Evolutionary conservation across 169 alveolate genomes (phyloP), one percentile per base, ranked within the genome.

Genomic region (Eimeria falciformis): DNA sequence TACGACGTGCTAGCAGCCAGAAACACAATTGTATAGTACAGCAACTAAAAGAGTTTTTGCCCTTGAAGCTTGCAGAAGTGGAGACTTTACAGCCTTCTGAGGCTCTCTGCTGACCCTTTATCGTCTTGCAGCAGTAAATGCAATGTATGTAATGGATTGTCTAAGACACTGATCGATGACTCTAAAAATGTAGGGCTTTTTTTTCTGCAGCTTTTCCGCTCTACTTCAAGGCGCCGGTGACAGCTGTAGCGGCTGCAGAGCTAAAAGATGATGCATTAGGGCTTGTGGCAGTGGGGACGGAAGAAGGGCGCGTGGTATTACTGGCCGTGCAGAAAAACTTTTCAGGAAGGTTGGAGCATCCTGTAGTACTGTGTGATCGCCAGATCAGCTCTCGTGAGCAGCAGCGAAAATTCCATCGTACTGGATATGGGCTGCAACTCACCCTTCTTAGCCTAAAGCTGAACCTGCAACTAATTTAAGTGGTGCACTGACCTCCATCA

Each of bases 181-280:
- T 53, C 3, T 53, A 0, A 21, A 1, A 53, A 53, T 53, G 25
- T 53, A 21, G 17, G 65, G 65, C 65, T 45, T 6, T 65, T 1
- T 4, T 21, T 79, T 68, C 53, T 79, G 88, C 88, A 79, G 88
- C 75, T 0, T 55, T 79, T 53, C 88, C 88, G 18, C 11, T 79
- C 25, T 79, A 79, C 88, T 79, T 79, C 27, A 79, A 79, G 88
- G 45, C 88, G 27, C 55, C 88, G 14, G 46, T 79, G 0, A 79
- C 88, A 33, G 88, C 88, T 4, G 88, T 79, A 11, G 88, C 88
- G 17, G 88, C 88, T 9, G 71, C 75, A 47, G 55, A 43, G 23
- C 47, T 50, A 29, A 14, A 23, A 40, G 88, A 50, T 2, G 88
- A 27, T 5, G 53, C 53, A 17, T 53, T 29, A 27, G 88, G 88